Evolutionary conservation across 805 yeast genomes (phyloP).

Genomic region (Candida boidinii): DNA sequence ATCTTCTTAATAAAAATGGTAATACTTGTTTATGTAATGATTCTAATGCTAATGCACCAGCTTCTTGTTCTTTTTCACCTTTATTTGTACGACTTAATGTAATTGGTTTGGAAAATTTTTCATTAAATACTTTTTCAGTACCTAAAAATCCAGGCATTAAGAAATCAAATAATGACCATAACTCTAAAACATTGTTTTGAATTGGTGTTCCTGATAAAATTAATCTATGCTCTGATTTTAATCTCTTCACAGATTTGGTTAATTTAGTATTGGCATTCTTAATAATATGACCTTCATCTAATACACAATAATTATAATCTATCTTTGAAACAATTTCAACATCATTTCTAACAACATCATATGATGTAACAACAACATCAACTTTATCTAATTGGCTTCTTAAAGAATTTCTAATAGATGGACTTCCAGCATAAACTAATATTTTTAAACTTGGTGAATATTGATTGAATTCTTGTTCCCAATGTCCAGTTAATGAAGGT

Average conservation of each 20-base stretch:
- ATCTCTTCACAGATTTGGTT: constrained; percentile 76
- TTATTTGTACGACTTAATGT: constrained; percentile 88
- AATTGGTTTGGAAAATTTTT: constrained; percentile 94
- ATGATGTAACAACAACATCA: constrained; percentile 91
- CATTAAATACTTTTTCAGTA: constrained; percentile 88
- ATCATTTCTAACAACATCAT: constrained; percentile 95
- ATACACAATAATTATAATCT: constrained; percentile 87
- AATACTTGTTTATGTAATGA: constrained; percentile 93
- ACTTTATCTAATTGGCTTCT: constrained; percentile 41
- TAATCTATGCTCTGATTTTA: constrained; percentile 82
- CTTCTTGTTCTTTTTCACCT: constrained; percentile 90
- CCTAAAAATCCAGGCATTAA: constrained; percentile 99
- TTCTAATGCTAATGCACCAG: constrained; percentile 92
- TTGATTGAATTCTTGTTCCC: constrained; percentile 92
- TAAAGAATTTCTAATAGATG: constrained; percentile 54
- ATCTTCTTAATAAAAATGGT: constrained; percentile 92
- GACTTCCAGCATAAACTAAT: constrained; percentile 90
- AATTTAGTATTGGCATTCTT: constrained; percentile 85
- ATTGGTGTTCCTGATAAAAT: constrained; percentile 96
- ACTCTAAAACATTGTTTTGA: constrained; percentile 90
- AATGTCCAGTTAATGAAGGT: constrained; percentile 95
- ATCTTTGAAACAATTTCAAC: constrained; percentile 47
- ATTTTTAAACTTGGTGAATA: constrained; percentile 84
- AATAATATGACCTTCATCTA: constrained; percentile 97
- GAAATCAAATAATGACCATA: constrained; percentile 97